phyloP scores from a whole-genome alignment of 768 basidiomycete genomes.

The Leccinum truebloodii region DNA sequence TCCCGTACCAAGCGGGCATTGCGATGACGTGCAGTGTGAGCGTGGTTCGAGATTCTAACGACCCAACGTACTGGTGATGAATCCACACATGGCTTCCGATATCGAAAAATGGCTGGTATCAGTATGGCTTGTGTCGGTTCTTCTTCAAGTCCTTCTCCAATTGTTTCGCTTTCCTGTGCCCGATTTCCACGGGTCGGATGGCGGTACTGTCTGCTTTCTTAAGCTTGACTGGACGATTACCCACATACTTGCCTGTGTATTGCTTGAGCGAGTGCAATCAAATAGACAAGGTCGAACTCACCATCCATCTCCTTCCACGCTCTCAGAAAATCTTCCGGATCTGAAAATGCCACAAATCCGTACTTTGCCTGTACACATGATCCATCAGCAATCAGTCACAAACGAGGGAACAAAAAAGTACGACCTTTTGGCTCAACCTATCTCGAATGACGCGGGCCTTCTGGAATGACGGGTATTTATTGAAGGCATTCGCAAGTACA shows the following conservation, averaged over 20 bases:
- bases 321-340: conserved; percentile 96
- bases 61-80: conserved; percentile 31
- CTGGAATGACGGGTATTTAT: conserved; percentile 88
- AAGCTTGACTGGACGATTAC: conserved; percentile 94
- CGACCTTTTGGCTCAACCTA: conserved; percentile 88
- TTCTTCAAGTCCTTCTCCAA: conserved; percentile 91
- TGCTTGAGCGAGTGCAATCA: conserved; percentile 5
- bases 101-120: conserved; percentile 17
- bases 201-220: conserved; percentile 90
- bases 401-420: background rate
- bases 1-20: conserved; percentile 5
- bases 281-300: conserved; percentile 36
- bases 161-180: conserved; percentile 87
- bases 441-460: conserved; percentile 97
- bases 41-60: conserved; percentile 22
- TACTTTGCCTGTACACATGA: conserved; percentile 73
- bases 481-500: conserved; percentile 89
- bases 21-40: conserved; percentile 22
- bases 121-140: conserved; percentile 86
- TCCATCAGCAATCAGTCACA: conserved; percentile 3
- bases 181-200: conserved; percentile 90
- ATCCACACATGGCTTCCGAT: background rate
- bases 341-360: conserved; percentile 96
- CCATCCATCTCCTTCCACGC: conserved; percentile 99
- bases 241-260: conserved; percentile 89